Base-by-base conservation (phyloP, 495 filamentous ascomycete genomes). In the Jackrogersella multiformis region DNA sequence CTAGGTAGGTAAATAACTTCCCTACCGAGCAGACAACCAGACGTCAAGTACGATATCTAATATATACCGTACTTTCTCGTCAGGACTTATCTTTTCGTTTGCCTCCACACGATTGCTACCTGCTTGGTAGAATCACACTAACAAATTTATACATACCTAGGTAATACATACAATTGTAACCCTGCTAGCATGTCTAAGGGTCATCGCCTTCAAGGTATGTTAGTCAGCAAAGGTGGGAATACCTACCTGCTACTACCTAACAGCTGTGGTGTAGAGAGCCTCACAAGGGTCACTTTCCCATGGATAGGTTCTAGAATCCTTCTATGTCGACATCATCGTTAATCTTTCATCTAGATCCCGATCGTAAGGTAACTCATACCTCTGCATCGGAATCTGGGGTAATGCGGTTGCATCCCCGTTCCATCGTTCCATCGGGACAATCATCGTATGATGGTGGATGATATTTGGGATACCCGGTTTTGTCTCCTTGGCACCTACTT, bases 331-430 rank as follows among this genome's bases (percentile, higher is more conserved):
- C 34, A 64, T 36, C 7, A 32, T 59, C 41, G 41, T 60, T 60
- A 55, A 64, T 69, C 66, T 69, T 23, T 42, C 6, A 64, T 69
- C 42, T 20, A 59, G 44, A 55, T 45, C 66, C n/a, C 61, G 49
- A 56, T 52, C 24, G 42, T 38, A 45, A 45, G 56, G 61, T 51
- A 13, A 45, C 21, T 55, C 16, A 20, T 32, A 36, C 21, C 28
- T 48, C 58, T 56, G 64, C 64, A 56, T 38, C 48, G 38, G 32
- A 52, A 69, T 56, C 66, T 56, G 66, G 51, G 61, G 51, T 49
- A 36, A 56, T 55, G 53, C 26, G 16, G 60, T 58, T 42, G 59
- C 28, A 63, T 55, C 41, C 53, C 65, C 38, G 55, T 59, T 69
- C 55, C 39, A 64, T 69, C 38, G 55, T 59, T 69, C 55, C 39